Evolutionary conservation across 1,284 basidiomycete species (phyloP).

Genomic region (Cutaneotrichosporon daszewskae): DNA sequence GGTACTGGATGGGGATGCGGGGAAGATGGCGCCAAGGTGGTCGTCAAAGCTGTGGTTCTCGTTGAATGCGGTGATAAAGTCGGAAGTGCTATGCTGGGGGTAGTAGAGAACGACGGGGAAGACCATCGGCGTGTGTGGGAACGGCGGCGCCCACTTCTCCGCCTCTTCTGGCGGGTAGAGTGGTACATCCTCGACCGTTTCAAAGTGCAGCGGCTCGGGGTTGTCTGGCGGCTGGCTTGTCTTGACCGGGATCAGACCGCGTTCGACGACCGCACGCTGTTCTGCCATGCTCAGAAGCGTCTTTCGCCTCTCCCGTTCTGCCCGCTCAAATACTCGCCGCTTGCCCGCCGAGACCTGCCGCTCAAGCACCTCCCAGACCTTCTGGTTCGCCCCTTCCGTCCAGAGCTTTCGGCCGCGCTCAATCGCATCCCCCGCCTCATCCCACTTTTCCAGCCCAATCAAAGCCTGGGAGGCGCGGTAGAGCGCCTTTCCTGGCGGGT

Average conservation of each 20-base stretch:
- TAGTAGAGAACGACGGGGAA: conserved; percentile 90
- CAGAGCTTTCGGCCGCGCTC: conserved; percentile 47
- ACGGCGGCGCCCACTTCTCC: conserved; percentile 55
- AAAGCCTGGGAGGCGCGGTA: conserved; percentile 76
- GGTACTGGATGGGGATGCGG: conserved; percentile 31
- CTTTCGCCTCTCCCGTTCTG: conserved; percentile 35
- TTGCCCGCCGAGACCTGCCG: conserved; percentile 24
- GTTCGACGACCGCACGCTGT: conserved; percentile 27
- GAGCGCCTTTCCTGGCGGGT: conserved; percentile 66
- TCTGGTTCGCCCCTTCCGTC: conserved; percentile 18
- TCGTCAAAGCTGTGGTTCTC: conserved; percentile 77
- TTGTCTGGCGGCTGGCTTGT: conserved; percentile 54
- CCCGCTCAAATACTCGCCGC: conserved; percentile 24
- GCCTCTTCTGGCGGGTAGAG: conserved; percentile 35
- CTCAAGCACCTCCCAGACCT: conserved; percentile 17
- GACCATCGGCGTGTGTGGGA: conserved; percentile 58
- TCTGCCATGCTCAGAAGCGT: conserved; percentile 28
- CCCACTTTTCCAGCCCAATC: conserved; percentile 61
- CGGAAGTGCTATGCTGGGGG: conserved; percentile 79
- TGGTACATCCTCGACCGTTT: conserved; percentile 34
- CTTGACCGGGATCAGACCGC: conserved; percentile 36
- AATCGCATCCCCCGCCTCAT: conserved; percentile 77
- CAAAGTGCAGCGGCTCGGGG: conserved; percentile 52
- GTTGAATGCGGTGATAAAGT: conserved; percentile 78
- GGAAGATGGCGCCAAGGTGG: conserved; percentile 79